phyloP scores from a whole-genome alignment of 352 stramenopile species.

The Phytophthora sp. region DNA sequence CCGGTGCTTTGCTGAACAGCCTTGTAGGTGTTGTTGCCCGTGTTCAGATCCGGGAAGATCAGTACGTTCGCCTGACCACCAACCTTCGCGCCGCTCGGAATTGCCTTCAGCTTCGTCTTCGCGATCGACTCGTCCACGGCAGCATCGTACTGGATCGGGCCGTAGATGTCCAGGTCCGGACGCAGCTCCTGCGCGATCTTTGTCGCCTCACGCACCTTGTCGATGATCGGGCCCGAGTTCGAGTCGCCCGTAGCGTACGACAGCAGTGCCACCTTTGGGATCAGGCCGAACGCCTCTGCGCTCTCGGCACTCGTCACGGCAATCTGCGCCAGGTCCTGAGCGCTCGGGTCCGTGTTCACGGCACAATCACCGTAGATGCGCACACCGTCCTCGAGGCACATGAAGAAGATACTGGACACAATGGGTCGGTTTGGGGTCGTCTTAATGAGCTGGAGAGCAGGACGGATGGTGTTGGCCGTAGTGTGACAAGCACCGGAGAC shows the following conservation, averaged over 20 bases:
- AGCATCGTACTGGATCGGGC: slow-evolving; percentile 89
- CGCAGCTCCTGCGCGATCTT: slow-evolving; percentile 68
- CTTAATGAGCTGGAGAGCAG: slow-evolving; percentile 90
- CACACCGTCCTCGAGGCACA: slow-evolving; percentile 83
- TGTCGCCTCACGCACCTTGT: slow-evolving; percentile 87
- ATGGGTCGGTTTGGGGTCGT: slow-evolving; percentile 65
- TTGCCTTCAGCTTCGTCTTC: slow-evolving; percentile 81
- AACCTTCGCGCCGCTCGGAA: slow-evolving; percentile 61
- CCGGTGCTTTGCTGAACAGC: slow-evolving; percentile 83
- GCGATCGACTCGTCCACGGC: slow-evolving; percentile 80
- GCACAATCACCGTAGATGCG: slow-evolving; percentile 88
- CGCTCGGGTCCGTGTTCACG: slow-evolving; percentile 83
- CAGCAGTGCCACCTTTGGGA: slow-evolving; percentile 83
- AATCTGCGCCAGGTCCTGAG: slow-evolving; percentile 81
- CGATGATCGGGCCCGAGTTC: slow-evolving; percentile 80
- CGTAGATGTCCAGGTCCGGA: slow-evolving; percentile 83
- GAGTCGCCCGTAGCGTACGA: slow-evolving; percentile 87
- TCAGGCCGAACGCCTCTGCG: slow-evolving; percentile 77
- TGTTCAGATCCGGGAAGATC: slow-evolving; percentile 90
- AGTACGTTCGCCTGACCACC: slow-evolving; percentile 86
- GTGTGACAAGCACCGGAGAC: slow-evolving; percentile 86
- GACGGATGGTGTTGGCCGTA: slow-evolving; percentile 89
- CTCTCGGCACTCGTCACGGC: slow-evolving; percentile 79
- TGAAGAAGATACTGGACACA: slow-evolving; percentile 90
- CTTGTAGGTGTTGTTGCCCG: slow-evolving; percentile 92